Base-by-base conservation (phyloP, 2,329 filamentous ascomycete species). In the Xylariaceae sp. region DNA sequence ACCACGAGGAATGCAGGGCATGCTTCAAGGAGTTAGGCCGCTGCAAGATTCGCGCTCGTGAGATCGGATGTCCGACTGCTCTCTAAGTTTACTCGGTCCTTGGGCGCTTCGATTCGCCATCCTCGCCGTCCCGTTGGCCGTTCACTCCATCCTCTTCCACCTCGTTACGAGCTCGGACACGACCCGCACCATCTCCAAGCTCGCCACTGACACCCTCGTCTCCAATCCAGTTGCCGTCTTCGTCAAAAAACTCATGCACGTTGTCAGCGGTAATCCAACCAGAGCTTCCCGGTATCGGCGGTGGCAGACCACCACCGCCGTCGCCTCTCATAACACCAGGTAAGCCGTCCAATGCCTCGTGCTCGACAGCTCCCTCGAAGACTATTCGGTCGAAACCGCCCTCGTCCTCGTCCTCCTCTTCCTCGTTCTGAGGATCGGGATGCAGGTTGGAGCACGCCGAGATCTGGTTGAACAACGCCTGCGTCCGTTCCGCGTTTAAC, bases 191-290 rank as follows among this genome's bases (percentile, higher is more conserved):
- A 53, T 86, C 86, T 44, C 87, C 87, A 19, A 88, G 75, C 52
- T 78, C 79, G 44, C 79, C 83, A 21, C 74, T 74, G 2, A 63
- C 76, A 56, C 70, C 79, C 41, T 65, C 78, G 7, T 69, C 74
- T 6, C 77, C 83, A 61, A 89, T 88, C 83, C 89, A 93, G 69
- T 93, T 92, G 2, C 91, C 91, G 7, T 92, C 82, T 59, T 83
- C 86, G 65, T 95, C 90, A 73, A 95, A 90, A 69, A 86, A 96
- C 64, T 96, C 84, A 61, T 89, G 80, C 71, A 96, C 87, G 67
- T 97, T 98, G 54, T 96, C 93, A 7, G 90, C 89, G 16, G 93
- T 98, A 69, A 98, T 92, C 90, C 90, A 93, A 0, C 89, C 89
- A 0, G 84, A 84, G 48, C 89, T 90, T 1, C 89, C 89, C 0